These are phyloP conservation scores for Tilletia indica DNA, from an alignment of 1,284 basidiomycete genomes.

Conservation along the genomic window DNA sequence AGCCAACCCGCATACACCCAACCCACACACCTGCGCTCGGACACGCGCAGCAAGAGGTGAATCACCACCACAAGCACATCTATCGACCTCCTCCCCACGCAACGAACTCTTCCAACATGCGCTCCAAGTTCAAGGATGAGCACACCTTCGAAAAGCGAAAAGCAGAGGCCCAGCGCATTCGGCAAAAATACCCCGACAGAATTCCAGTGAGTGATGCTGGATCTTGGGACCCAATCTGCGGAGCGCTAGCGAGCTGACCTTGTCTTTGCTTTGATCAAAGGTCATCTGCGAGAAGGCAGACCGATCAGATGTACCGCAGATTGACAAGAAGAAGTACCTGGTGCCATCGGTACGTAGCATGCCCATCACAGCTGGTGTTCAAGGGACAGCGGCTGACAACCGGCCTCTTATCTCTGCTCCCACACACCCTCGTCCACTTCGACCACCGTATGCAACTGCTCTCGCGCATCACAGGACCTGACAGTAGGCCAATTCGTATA, in stretches of 20 bases:
- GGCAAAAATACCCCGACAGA: slow-evolving; percentile 97
- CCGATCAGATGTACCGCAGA: slow-evolving; percentile 95
- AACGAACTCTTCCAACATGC: slow-evolving; percentile 62
- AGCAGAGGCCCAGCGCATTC: slow-evolving; percentile 89
- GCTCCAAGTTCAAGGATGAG: slow-evolving; percentile 99
- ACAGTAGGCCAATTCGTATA: slow-evolving; percentile 95
- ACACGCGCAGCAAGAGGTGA: too few species aligned
- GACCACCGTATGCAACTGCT: background rate
- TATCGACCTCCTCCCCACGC: background rate
- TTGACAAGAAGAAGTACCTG: slow-evolving; percentile 99
- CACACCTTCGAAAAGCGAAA: slow-evolving; percentile 99
- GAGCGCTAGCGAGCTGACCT: background rate
- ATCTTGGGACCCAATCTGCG: background rate
- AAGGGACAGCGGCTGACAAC: background rate
- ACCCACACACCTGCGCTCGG: too few species aligned
- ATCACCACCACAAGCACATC: background rate
- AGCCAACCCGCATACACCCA: too few species aligned
- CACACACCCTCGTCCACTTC: background rate
- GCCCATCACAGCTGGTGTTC: background rate
- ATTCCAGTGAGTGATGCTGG: slow-evolving; percentile 70
- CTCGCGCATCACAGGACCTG: slow-evolving; percentile 68
- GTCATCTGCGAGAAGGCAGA: slow-evolving; percentile 99
- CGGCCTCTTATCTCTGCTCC: background rate
- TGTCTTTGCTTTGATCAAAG: slow-evolving; percentile 58
- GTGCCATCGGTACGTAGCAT: slow-evolving; percentile 69